Percentiles rank a stretch among this genome's conserved stretches.
Conservation (phyloP, 1,139 yeast genomes). For the Casaregolazyma suthepensis region DNA sequence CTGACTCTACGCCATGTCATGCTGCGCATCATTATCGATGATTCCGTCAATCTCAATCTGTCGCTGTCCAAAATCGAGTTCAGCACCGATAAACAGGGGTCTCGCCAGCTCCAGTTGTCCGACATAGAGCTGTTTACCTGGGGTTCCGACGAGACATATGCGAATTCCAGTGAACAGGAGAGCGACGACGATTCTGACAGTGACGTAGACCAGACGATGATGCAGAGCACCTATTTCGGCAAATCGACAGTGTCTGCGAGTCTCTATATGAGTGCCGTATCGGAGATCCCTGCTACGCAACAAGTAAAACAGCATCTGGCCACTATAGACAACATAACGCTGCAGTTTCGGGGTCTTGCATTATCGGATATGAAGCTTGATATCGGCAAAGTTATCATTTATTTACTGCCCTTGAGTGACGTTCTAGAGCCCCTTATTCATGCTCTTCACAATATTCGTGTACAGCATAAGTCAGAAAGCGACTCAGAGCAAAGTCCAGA, state of each 20-base stretch:
- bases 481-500: not conserved
- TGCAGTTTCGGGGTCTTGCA: constrained; percentile 17
- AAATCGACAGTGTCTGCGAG: constrained; percentile 62
- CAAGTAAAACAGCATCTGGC: constrained; percentile 5
- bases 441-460: constrained; percentile 16
- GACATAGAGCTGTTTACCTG: constrained; percentile 27
- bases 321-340: not conserved
- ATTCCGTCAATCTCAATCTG: constrained; percentile 38
- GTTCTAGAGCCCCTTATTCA: constrained; percentile 26
- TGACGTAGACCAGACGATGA: constrained; percentile 37
- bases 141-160: not conserved
- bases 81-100: constrained; percentile 43
- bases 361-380: constrained; percentile 39
- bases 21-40: constrained; percentile 49
- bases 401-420: constrained; percentile 37
- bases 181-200: constrained; percentile 13
- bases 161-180: not conserved
- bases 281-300: constrained; percentile 13
- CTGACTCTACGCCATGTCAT: constrained; percentile 42
- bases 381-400: constrained; percentile 42
- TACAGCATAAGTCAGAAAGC: not conserved
- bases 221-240: constrained; percentile 61
- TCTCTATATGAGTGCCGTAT: constrained; percentile 70
- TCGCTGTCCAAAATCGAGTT: constrained; percentile 40
- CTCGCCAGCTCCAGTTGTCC: constrained; percentile 37